phyloP scores from a whole-genome alignment of 805 yeast species.

The Metschnikowia shivogae region DNA sequence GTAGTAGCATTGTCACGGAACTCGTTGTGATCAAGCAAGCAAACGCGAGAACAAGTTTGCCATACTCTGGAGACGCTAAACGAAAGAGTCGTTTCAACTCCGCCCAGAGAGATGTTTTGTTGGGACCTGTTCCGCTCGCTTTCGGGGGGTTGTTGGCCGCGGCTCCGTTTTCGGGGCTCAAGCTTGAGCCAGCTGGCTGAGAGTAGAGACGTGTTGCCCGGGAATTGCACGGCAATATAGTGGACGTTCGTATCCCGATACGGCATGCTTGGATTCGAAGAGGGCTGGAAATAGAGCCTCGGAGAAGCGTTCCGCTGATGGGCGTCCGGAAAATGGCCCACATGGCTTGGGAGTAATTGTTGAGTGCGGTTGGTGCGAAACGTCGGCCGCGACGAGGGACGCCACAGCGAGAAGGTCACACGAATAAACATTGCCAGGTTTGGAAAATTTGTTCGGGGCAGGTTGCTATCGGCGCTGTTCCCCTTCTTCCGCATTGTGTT shows the following conservation, averaged over 20 bases:
- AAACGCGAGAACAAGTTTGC: constrained; percentile 47
- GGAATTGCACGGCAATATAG: background rate
- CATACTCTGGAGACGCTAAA: constrained; percentile 17
- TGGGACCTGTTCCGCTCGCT: background rate
- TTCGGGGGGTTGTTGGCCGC: background rate
- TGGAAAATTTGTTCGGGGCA: too few species aligned
- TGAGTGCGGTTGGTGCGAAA: background rate
- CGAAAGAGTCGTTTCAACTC: constrained; percentile 15
- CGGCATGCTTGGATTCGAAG: background rate
- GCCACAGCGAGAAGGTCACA: background rate
- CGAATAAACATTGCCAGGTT: background rate
- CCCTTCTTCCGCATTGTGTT: too few species aligned
- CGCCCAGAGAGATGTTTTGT: constrained; percentile 5
- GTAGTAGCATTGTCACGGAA: constrained; percentile 75
- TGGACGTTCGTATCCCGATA: constrained; percentile 2
- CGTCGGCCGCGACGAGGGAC: background rate
- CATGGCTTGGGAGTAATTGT: background rate
- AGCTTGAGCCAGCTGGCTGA: background rate
- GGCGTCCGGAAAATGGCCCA: background rate
- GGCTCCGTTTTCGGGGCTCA: background rate
- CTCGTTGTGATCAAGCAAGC: constrained; percentile 64
- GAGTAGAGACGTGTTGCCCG: background rate
- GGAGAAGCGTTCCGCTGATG: background rate
- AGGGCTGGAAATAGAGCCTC: background rate
- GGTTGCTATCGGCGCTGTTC: too few species aligned